phyloP scores from a whole-genome alignment of 2,329 filamentous ascomycete genomes.

The Nemania diffusa region DNA sequence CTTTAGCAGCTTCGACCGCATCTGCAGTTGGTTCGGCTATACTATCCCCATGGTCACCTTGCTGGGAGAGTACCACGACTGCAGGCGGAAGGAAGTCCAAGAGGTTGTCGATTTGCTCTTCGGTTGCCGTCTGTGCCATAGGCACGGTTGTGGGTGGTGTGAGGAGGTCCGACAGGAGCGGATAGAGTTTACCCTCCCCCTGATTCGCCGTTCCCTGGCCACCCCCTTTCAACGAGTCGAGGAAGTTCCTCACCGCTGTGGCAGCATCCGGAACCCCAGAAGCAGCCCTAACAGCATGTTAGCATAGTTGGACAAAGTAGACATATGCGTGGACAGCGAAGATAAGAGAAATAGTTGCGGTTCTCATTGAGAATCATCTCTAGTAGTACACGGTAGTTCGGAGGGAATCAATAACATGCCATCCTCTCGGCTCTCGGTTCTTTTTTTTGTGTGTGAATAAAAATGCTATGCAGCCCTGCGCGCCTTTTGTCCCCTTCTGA shows the following conservation, averaged over 20 bases:
- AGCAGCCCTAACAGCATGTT: conserved; percentile 65
- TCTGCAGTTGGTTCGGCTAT: conserved; percentile 75
- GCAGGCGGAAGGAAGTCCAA: conserved; percentile 82
- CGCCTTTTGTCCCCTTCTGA: conserved; percentile 33
- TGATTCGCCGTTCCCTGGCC: conserved; percentile 54
- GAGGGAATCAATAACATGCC: conserved; percentile 23
- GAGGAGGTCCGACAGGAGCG: conserved; percentile 87
- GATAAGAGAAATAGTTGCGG: conserved; percentile 24
- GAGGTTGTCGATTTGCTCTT: conserved; percentile 76
- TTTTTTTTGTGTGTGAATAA: conserved; percentile 18
- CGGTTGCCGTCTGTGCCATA: conserved; percentile 72
- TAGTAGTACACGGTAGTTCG: conserved; percentile 45
- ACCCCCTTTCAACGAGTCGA: conserved; percentile 79
- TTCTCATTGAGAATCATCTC: conserved; percentile 45
- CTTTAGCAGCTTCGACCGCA: conserved; percentile 76
- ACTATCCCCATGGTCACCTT: conserved; percentile 65
- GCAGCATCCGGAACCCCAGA: conserved; percentile 74
- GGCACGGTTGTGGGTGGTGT: conserved; percentile 81
- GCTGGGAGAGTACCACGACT: conserved; percentile 80
- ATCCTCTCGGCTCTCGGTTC: conserved; percentile 33
- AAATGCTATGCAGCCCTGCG: conserved; percentile 37
- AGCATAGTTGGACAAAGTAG: conserved; percentile 49
- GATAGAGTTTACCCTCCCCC: conserved; percentile 73
- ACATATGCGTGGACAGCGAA: conserved; percentile 29
- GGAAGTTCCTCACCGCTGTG: conserved; percentile 85